Conservation (phyloP, 306 rosid species). For the Rosa lucieae region DNA sequence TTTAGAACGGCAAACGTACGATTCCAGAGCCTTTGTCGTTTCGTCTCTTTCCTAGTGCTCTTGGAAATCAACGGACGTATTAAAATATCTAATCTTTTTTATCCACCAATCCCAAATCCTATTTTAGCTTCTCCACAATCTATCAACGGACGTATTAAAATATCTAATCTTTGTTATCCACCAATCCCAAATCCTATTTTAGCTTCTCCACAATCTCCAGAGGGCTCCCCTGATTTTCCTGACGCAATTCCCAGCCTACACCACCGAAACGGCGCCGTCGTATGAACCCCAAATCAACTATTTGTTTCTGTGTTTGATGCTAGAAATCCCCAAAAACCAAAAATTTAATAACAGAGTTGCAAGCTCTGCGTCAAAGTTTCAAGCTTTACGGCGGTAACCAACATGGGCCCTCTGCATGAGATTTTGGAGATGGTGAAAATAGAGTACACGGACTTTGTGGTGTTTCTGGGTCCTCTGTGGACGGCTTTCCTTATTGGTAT, state of each 20-base stretch:
- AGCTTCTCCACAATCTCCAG: neutral
- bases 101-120: slow-evolving; percentile 1
- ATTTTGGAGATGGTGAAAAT: slow-evolving; percentile 25
- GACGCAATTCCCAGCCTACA: neutral
- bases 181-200: slow-evolving; percentile 1
- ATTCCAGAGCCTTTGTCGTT: neutral
- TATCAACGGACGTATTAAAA: neutral
- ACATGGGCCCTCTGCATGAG: slow-evolving; percentile 26
- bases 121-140: neutral
- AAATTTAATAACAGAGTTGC: too few species aligned
- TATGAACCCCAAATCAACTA: neutral
- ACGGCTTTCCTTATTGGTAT: slow-evolving; percentile 70
- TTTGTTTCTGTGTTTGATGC: slow-evolving; percentile 19
- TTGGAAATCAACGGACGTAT: slow-evolving; percentile 1
- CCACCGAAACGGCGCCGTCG: slow-evolving; percentile 28
- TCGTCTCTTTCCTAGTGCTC: neutral
- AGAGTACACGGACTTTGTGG: slow-evolving; percentile 7
- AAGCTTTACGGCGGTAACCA: neutral
- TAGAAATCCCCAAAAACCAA: slow-evolving; percentile 13
- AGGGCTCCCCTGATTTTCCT: neutral
- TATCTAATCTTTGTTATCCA: slow-evolving; percentile 2
- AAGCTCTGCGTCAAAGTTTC: neutral
- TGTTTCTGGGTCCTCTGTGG: slow-evolving; percentile 51
- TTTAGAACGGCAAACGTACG: slow-evolving; percentile 5
- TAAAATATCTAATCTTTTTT: neutral